phyloP scores from a whole-genome alignment of 768 basidiomycete genomes.

The Kwoniella bestiolae region DNA sequence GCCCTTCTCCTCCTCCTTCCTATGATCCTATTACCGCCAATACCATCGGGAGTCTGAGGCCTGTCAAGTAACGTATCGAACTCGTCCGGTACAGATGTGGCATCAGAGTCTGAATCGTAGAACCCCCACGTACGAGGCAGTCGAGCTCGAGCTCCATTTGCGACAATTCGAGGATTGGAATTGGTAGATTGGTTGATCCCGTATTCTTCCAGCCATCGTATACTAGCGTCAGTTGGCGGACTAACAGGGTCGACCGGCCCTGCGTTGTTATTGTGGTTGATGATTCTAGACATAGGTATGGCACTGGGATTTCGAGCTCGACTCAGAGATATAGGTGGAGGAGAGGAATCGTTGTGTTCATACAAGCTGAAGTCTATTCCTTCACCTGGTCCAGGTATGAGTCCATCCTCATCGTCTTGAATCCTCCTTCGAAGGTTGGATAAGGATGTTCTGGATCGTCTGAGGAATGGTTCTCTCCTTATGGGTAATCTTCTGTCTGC shows the following conservation, averaged over 20 bases:
- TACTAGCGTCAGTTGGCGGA: conserved; percentile 11
- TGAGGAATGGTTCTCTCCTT: background rate
- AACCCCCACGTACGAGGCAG: background rate
- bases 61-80: conserved; percentile 17
- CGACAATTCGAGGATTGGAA: background rate
- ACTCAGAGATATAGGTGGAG: conserved; percentile 11
- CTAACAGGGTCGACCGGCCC: background rate
- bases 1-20: conserved; percentile 1
- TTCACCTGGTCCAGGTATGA: background rate
- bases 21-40: background rate
- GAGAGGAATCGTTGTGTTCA: background rate
- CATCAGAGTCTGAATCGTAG: conserved; percentile 9
- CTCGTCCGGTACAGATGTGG: conserved; percentile 14
- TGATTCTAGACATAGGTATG: background rate
- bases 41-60: background rate
- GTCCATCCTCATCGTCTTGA: background rate
- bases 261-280: background rate
- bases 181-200: background rate
- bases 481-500: background rate
- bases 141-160: background rate
- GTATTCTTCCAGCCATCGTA: conserved; percentile 22
- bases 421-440: background rate
- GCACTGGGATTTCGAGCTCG: background rate
- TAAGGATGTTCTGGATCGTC: background rate
- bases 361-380: background rate